Evolutionary conservation across 1,139 yeast genomes (phyloP).

Genomic region (Zygosaccharomyces sapae): DNA sequence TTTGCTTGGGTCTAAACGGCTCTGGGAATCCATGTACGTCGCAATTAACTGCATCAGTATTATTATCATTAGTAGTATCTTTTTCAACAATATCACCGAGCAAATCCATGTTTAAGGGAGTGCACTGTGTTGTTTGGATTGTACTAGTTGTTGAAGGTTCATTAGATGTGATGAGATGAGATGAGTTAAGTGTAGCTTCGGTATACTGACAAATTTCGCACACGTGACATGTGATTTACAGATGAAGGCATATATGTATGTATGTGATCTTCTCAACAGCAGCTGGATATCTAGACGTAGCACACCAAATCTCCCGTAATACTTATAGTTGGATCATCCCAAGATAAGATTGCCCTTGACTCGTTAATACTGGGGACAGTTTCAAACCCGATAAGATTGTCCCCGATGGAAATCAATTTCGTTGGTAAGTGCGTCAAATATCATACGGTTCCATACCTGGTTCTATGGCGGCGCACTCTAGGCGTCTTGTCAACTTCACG

Average conservation of each 20-base stretch:
- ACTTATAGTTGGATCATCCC: no score
- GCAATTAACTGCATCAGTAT: constrained; percentile 34
- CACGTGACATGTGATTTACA: not conserved
- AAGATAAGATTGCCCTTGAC: no score
- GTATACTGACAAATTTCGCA: not conserved
- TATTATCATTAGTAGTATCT: constrained; percentile 40
- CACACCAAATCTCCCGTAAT: not conserved
- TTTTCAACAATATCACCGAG: constrained; percentile 75
- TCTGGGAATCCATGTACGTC: constrained; percentile 45
- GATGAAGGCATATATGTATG: not conserved
- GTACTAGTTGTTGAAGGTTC: not conserved
- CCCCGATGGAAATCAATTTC: no score
- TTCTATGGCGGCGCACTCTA: not conserved
- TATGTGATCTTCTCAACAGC: not conserved
- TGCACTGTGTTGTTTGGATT: not conserved
- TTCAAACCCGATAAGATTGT: no score
- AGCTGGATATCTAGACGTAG: not conserved
- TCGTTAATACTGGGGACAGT: no score
- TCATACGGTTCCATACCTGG: not conserved
- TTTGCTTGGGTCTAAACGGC: constrained; percentile 36
- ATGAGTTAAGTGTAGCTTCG: not conserved
- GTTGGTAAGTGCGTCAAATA: no score
- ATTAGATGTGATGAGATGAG: not conserved
- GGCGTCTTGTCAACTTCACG: not conserved
- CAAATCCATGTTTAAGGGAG: constrained; percentile 49